Base-by-base conservation (phyloP, 345 rosid genomes). In the Aquilaria yunnanensis region DNA sequence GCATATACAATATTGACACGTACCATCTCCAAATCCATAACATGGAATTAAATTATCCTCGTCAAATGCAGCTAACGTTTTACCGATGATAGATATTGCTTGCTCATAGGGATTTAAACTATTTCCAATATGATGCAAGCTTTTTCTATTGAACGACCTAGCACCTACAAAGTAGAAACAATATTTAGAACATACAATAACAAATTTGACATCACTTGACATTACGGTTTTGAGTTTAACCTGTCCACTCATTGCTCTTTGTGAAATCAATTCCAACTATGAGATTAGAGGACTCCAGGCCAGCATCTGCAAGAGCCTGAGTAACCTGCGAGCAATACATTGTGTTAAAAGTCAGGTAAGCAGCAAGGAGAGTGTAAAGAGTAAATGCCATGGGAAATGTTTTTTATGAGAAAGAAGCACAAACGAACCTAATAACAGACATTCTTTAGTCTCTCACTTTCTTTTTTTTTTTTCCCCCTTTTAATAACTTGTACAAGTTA, bases 201-300 rank as follows among this genome's bases (percentile, higher is more conserved):
- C 43, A 37, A 37, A 37, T 5, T 5, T 37, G 43, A 37, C 43
- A 37, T 8, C 43, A 16, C 43, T 37, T 37, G 4, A 37, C 5
- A 37, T 37, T 37, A 37, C 5, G 43, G 43, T 37, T 37, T n/a
- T 56, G 60, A 70, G 5, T 54, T 59, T 48, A 53, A 90, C 99
- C 99, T 76, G 99, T 94, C 99, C 99, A 94, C 61, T 88, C 96
- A 6, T 94, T 94, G 80, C 99, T 94, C 82, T 94, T 94, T 7
- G 99, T 94, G 74, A 90, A 90, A 83, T 94, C 99, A 67, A 94
- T 82, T 67, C 99, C 99, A 59, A 94, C 93, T n/a, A 94, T 79
- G 67, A 94, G 96, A 80, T 94, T 94, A 33, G 97, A 94, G 56
- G 99, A 90, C 77, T 94, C 97, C 16, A 94, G 79, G 58, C 99